Evolutionary conservation across 2,329 filamentous ascomycete species (phyloP).

Genomic region (Colletotrichum godetiae): DNA sequence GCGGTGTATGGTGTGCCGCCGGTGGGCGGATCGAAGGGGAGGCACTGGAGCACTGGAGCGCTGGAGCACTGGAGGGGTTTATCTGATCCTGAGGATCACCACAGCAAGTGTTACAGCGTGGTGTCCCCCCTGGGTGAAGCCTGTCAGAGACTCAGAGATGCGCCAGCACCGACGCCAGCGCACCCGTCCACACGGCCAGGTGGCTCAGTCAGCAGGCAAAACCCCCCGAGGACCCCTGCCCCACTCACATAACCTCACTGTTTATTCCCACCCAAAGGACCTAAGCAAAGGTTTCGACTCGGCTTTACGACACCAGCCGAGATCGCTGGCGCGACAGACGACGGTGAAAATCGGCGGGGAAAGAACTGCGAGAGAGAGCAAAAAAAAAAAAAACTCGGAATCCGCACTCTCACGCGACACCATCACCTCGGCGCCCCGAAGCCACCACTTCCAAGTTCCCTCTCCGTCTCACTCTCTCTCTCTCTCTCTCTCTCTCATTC

Average conservation of each 20-base stretch:
- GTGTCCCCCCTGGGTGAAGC: background rate
- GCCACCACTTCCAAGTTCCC: background rate
- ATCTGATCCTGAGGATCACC: background rate
- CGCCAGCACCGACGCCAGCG: background rate
- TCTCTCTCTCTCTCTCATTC: background rate
- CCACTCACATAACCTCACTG: background rate
- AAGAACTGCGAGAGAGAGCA: background rate
- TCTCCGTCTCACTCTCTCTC: too few relatives aligned
- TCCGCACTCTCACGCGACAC: slow-evolving; percentile 7
- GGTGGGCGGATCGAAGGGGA: background rate
- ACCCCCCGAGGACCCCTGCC: background rate
- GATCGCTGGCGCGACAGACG: slow-evolving; percentile 1
- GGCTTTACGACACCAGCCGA: slow-evolving; percentile 9
- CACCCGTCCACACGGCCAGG: background rate
- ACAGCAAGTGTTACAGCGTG: background rate
- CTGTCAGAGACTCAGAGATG: background rate
- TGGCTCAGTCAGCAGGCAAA: background rate
- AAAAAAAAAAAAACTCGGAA: background rate
- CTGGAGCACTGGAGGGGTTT: background rate
- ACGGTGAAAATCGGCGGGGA: background rate
- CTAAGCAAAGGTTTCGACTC: too few relatives aligned
- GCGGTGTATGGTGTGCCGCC: background rate
- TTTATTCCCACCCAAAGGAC: too few relatives aligned
- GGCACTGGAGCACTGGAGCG: too few relatives aligned
- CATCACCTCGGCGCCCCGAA: background rate